These are phyloP conservation scores for Lactarius indigo DNA, from an alignment of 768 basidiomycete genomes.

Conservation along the genomic window DNA sequence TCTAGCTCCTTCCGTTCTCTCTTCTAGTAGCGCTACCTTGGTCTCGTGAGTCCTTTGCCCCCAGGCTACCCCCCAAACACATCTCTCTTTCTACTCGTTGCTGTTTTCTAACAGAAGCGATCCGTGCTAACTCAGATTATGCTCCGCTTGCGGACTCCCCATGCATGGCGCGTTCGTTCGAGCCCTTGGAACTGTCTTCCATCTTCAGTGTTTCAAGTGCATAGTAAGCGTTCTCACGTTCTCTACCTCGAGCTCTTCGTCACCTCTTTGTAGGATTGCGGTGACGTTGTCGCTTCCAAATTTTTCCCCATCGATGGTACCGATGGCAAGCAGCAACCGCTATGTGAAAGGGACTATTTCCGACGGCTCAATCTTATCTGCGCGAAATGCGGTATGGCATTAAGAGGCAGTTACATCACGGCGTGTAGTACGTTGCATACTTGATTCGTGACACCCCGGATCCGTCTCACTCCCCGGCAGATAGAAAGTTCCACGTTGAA, in stretches of 20 bases:
- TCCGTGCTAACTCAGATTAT: conserved; percentile 45
- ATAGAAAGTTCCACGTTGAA: conserved; percentile 98
- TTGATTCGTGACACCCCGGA: conserved; percentile 14
- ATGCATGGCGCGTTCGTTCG: conserved; percentile 97
- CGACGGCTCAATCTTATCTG: conserved; percentile 94
- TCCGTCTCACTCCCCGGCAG: conserved; percentile 41
- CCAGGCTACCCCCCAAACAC: not conserved
- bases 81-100: not conserved
- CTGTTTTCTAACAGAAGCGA: conserved; percentile 1
- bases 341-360: conserved; percentile 99
- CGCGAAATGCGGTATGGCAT: conserved; percentile 89
- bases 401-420: conserved; percentile 97
- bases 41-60: conserved; percentile 3
- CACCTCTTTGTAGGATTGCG: conserved; percentile 70
- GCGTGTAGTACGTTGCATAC: conserved; percentile 78
- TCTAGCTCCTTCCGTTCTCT: conserved; percentile 45
- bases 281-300: conserved; percentile 93
- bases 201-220: conserved; percentile 98
- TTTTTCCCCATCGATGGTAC: conserved; percentile 97
- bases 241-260: conserved; percentile 12
- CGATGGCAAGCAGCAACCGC: conserved; percentile 83
- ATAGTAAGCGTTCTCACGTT: conserved; percentile 54
- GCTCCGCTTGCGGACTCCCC: conserved; percentile 70
- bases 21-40: conserved; percentile 54
- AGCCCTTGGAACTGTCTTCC: conserved; percentile 89